Percentiles rank a stretch among this genome's conserved stretches.
These are phyloP conservation scores for Melanopsichium pennsylvanicum DNA, from an alignment of 1,284 basidiomycete genomes.

Conservation along the genomic window DNA sequence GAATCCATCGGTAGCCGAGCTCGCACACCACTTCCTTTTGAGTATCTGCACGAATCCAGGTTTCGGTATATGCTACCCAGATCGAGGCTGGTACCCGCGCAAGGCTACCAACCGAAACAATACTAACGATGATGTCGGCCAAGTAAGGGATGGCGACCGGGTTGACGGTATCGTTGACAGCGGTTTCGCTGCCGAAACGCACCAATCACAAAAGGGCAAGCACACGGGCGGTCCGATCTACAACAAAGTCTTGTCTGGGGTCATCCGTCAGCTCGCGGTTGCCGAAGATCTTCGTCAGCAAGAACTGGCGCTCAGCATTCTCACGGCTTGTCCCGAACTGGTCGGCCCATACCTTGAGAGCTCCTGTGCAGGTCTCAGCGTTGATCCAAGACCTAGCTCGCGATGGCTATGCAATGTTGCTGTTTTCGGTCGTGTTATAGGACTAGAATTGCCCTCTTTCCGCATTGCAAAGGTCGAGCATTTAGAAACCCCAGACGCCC, in stretches of 20 bases:
- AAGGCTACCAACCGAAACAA: conserved; percentile 3
- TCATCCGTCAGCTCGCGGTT: conserved; percentile 77
- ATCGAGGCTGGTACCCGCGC: conserved; percentile 85
- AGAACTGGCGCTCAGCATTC: conserved; percentile 80
- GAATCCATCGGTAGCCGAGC: conserved; percentile 72
- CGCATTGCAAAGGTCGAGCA: conserved; percentile 65
- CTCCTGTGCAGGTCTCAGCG: conserved; percentile 72
- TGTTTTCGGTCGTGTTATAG: conserved; percentile 79
- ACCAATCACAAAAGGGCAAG: conserved; percentile 66
- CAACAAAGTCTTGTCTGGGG: conserved; percentile 83
- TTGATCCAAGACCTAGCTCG: conserved; percentile 85
- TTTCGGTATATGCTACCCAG: conserved; percentile 83
- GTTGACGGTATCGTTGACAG: conserved; percentile 13
- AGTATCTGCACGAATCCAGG: conserved; percentile 85
- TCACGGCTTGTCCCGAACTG: conserved; percentile 83
- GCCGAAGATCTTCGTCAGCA: conserved; percentile 86
- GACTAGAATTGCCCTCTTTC: conserved; percentile 74
- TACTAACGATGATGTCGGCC: neutral
- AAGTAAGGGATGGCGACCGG: conserved; percentile 22
- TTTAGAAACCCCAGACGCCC: conserved; percentile 70
- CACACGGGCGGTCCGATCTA: conserved; percentile 69
- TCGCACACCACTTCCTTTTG: conserved; percentile 86
- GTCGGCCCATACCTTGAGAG: conserved; percentile 73
- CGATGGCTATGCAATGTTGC: conserved; percentile 88
- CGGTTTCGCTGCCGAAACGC: conserved; percentile 60